phyloP scores from a whole-genome alignment of 2,329 filamentous ascomycete genomes.

The Xenosphaeropsis pyriputrescens region DNA sequence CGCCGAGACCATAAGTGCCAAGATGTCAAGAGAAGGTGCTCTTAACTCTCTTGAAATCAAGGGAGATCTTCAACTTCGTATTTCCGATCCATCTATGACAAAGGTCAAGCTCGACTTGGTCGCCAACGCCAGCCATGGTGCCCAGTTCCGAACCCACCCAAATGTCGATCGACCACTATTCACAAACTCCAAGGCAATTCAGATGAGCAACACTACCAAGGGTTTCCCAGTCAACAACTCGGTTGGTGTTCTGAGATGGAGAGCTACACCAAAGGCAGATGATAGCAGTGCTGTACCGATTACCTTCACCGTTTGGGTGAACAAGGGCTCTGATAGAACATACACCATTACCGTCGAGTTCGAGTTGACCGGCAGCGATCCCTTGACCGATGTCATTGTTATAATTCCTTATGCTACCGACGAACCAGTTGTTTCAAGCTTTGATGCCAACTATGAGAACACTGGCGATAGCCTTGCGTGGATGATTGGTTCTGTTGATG shows the following conservation, averaged over 20 bases:
- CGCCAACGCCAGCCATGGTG: conserved; percentile 65
- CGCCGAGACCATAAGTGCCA: conserved; percentile 80
- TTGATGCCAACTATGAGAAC: conserved; percentile 88
- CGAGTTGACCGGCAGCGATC: conserved; percentile 70
- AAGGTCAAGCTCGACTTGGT: conserved; percentile 79
- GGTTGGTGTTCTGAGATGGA: conserved; percentile 88
- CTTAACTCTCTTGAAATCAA: conserved; percentile 79
- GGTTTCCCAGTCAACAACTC: conserved; percentile 92
- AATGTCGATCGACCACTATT: conserved; percentile 89
- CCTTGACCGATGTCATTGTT: conserved; percentile 72
- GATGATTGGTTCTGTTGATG: conserved; percentile 76
- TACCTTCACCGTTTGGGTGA: conserved; percentile 95
- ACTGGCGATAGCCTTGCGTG: conserved; percentile 87
- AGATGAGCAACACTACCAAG: conserved; percentile 75
- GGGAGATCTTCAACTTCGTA: conserved; percentile 82
- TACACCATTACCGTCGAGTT: conserved; percentile 93
- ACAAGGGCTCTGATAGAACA: conserved; percentile 65
- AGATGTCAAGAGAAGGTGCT: conserved; percentile 74
- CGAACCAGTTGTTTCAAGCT: conserved; percentile 82
- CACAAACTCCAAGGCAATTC: conserved; percentile 68
- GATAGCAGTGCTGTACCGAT: conserved; percentile 75
- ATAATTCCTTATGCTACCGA: conserved; percentile 73
- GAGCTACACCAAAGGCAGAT: conserved; percentile 67
- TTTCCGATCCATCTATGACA: conserved; percentile 75
- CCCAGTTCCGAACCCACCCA: conserved; percentile 88